Evolutionary conservation across 2,329 filamentous ascomycete species (phyloP), one percentile per base, ranked within the genome.

Genomic region (Chrysoporthe deuterocubensis): DNA sequence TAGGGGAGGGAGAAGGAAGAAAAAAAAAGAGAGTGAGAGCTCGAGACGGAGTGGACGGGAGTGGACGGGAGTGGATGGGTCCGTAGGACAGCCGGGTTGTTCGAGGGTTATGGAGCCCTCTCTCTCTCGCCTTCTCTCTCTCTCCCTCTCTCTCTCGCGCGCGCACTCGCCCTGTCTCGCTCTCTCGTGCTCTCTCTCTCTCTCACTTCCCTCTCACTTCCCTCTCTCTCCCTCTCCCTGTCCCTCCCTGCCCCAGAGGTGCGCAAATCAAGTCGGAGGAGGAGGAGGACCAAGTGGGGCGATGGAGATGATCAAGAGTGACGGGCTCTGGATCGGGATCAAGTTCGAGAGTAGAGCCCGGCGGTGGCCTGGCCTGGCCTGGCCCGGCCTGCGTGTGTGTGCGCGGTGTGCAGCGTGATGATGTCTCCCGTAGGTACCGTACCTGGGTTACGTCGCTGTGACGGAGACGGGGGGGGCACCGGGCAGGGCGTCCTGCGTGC

Each of bases 271-370:
- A 13, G n/a, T 13, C 40, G 18, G 21, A 3, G n/a, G 4, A 42
- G 9, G n/a, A 14, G 40, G n/a, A 43, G n/a, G 26, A 48, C 59
- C 42, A 46, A 61, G 43, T 61, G 42, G 42, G 59, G 42, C 42
- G 59, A 46, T 61, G 43, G 21, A 11, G 43, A 46, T n/a, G 18
- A 43, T 16, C 9, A 60, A n/a, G 34, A 26, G 26, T 2, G 26
- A 26, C 26, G n/a, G 26, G 40, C 11, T 54, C 21, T 54, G 57
- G 59, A 48, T 46, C n/a, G 26, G 42, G 57, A 61, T 46, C 21
- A 11, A 46, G 13, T 18, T 32, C 43, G 59, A 44, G 16, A 14
- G 26, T 26, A 26, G 26, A 2, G 26, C 26, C 26, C 26, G 26
- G 26, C 26, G 26, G 26, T 26, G 26, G 26, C 26, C 26, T 26